Evolutionary conservation across 2,329 filamentous ascomycete genomes (phyloP).

Genomic region (Fusarium poae): DNA sequence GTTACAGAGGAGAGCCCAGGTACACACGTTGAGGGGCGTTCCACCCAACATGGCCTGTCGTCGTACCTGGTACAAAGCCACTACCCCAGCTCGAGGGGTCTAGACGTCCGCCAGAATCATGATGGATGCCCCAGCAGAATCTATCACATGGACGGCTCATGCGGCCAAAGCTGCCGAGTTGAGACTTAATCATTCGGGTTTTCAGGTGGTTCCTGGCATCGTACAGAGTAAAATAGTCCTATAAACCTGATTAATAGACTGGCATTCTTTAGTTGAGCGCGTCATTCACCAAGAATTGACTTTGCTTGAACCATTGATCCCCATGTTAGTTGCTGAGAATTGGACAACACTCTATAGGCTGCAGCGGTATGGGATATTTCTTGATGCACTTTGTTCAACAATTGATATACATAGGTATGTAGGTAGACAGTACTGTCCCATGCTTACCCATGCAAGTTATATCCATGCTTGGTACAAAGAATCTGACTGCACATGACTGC

Average conservation of each 20-base stretch:
- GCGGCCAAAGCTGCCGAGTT: slow-evolving; percentile 32
- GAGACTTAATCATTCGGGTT: slow-evolving; percentile 25
- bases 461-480: slow-evolving; percentile 8
- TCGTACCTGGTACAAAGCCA: slow-evolving; percentile 35
- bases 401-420: slow-evolving; percentile 4
- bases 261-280: slow-evolving; percentile 5
- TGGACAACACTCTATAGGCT: slow-evolving; percentile 20
- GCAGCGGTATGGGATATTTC: slow-evolving; percentile 3
- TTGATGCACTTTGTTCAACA: slow-evolving; percentile 18
- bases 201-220: background rate
- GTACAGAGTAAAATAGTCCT: background rate
- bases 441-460: background rate
- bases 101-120: slow-evolving; percentile 31
- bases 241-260: slow-evolving; percentile 1
- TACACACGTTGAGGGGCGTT: slow-evolving; percentile 27
- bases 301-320: background rate
- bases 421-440: slow-evolving; percentile 6
- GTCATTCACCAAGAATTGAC: slow-evolving; percentile 18
- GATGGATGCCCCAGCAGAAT: slow-evolving; percentile 39
- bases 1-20: slow-evolving; percentile 11
- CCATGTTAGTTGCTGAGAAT: slow-evolving; percentile 19
- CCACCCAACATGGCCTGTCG: slow-evolving; percentile 31
- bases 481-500: background rate
- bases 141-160: slow-evolving; percentile 40
- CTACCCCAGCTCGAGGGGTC: slow-evolving; percentile 38